Evolutionary conservation across 768 basidiomycete species (phyloP), one percentile per base, ranked within the genome.

Genomic region (Mycena floridula): DNA sequence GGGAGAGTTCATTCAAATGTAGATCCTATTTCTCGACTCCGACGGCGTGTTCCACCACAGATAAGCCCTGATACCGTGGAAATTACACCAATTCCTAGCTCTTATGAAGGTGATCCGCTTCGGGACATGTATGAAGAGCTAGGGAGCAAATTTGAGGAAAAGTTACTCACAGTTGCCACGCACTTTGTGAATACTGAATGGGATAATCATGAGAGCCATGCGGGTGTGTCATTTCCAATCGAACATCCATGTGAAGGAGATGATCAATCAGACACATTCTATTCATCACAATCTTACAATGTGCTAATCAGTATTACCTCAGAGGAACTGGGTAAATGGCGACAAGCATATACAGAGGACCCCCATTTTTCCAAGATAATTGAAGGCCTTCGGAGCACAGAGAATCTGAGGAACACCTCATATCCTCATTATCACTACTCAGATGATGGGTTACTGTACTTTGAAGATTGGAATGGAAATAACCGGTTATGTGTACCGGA

Each of bases 401-500:
- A 13, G 20, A 12, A 25, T 18, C 8, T 21, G 15, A 7, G 12
- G 13, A 21, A 41, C 18, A 11, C 40, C 7, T 24, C 7, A 7
- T 11, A 20, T 12, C 23, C 18, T 12, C 40, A 41, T 7, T 41
- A 41, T 18, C 24, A 22, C 25, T 41, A 22, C 12, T 22, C 20
- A 7, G 24, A 25, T 20, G 40, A 41, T 12, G 40, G 40, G 11
- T 18, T 41, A 41, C 40, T 41, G 7, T 41, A 41, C 24, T 41
- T 41, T 25, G 40, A 41, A 25, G 40, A 41, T 25, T 41, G 40
- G 40, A 20, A 41, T 25, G 40, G 40, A 20, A 41, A 41, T 23
- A 45, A 43, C n/a, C 24, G 57, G 2, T 36, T 67, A 1, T 65
- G 61, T 41, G 58, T 67, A 0, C 65, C 65, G 1, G 39, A 46